Conservation (phyloP, 108 stramenopile species). For the Schizochytrium sp. region DNA sequence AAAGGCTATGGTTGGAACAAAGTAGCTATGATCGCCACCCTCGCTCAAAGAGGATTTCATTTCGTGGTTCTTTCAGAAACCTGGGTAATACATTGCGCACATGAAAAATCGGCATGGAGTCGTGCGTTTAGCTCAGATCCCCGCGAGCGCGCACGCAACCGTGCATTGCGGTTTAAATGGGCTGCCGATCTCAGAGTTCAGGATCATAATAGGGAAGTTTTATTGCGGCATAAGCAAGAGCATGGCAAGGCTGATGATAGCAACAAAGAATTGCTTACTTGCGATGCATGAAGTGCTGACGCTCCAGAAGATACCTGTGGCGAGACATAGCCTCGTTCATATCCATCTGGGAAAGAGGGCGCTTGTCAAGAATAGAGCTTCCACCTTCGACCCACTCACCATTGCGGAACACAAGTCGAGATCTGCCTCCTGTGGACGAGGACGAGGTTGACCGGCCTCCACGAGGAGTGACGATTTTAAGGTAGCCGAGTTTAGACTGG, state of each 20-base stretch:
- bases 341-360: background rate
- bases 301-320: slow-evolving; percentile 58
- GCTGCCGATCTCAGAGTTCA: background rate
- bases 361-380: background rate
- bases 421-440: background rate
- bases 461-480: slow-evolving; percentile 39
- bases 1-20: slow-evolving; percentile 58
- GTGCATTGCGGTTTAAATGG: slow-evolving; percentile 24
- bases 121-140: background rate
- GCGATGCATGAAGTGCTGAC: slow-evolving; percentile 59
- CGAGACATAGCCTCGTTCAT: slow-evolving; percentile 1
- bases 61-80: background rate
- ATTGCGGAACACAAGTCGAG: background rate
- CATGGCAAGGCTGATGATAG: background rate
- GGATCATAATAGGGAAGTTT: background rate
- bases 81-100: slow-evolving; percentile 56
- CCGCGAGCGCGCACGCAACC: slow-evolving; percentile 16
- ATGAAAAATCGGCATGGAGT: slow-evolving; percentile 41
- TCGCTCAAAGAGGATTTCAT: slow-evolving; percentile 1
- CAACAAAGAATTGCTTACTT: background rate
- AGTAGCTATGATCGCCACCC: background rate
- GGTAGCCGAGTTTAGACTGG: slow-evolving; percentile 37
- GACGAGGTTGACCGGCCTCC: background rate
- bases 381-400: slow-evolving; percentile 39
- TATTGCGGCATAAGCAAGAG: no score